Conservation (phyloP, 805 yeast genomes). For the Cyberlindnera xishuangbannaensis region DNA sequence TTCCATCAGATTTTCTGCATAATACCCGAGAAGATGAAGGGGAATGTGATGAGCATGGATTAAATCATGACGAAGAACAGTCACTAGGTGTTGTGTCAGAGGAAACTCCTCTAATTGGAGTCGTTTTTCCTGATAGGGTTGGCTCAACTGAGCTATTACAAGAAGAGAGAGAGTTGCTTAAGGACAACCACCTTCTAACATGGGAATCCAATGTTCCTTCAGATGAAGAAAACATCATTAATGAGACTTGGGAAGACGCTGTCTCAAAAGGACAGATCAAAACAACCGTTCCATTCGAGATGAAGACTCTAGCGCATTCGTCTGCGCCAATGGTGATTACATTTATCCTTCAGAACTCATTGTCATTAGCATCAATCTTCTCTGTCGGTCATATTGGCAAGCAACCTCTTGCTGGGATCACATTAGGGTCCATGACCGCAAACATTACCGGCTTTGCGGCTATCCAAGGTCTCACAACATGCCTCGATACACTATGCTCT, state of each 20-base stretch:
- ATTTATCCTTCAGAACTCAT: slow-evolving; percentile 23
- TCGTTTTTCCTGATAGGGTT: neutral
- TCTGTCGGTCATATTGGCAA: slow-evolving; percentile 78
- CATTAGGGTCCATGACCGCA: slow-evolving; percentile 80
- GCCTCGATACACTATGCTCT: slow-evolving; percentile 77
- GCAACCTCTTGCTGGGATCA: slow-evolving; percentile 74
- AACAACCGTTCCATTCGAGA: slow-evolving; percentile 18
- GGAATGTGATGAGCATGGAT: too few species aligned
- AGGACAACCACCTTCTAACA: slow-evolving; percentile 17
- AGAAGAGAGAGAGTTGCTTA: slow-evolving; percentile 20
- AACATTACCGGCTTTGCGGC: slow-evolving; percentile 69
- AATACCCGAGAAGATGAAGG: neutral
- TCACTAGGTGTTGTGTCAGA: too few species aligned
- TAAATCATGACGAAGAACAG: too few species aligned
- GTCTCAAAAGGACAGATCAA: slow-evolving; percentile 20
- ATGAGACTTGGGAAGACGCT: slow-evolving; percentile 23
- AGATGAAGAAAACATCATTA: slow-evolving; percentile 10
- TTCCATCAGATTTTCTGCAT: slow-evolving; percentile 14
- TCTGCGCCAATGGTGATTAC: slow-evolving; percentile 24
- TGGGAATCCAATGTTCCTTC: slow-evolving; percentile 3
- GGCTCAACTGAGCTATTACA: slow-evolving; percentile 11
- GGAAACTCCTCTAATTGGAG: slow-evolving; percentile 11
- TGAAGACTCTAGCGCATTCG: slow-evolving; percentile 13
- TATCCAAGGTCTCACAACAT: slow-evolving; percentile 78
- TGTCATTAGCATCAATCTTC: slow-evolving; percentile 24